Conservation (phyloP, 2,329 filamentous ascomycete species). For the Cercospora zeae-maydis region DNA sequence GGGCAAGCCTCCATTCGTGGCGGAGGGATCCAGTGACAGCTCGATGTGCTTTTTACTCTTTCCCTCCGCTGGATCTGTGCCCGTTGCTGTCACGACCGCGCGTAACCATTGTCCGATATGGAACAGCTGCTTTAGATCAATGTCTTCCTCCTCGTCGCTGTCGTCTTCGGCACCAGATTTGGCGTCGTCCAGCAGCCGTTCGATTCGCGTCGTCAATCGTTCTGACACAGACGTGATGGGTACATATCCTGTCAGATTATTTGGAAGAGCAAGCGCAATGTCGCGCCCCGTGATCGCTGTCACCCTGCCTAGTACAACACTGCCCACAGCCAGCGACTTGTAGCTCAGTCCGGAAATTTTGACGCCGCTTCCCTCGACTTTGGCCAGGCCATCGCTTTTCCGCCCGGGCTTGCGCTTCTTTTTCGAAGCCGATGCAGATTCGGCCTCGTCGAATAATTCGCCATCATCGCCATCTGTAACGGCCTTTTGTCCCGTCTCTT, state of each 20-base stretch:
- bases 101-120: slow-evolving; percentile 82
- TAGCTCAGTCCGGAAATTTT: slow-evolving; percentile 59
- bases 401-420: slow-evolving; percentile 48
- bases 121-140: slow-evolving; percentile 75
- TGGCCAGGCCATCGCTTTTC: slow-evolving; percentile 7
- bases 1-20: slow-evolving; percentile 72
- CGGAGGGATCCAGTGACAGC: slow-evolving; percentile 74
- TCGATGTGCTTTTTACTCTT: slow-evolving; percentile 80
- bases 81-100: slow-evolving; percentile 74
- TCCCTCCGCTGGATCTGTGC: slow-evolving; percentile 57
- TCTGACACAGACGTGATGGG: slow-evolving; percentile 90
- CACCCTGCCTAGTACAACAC: slow-evolving; percentile 82
- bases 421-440: slow-evolving; percentile 39
- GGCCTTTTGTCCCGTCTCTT: slow-evolving; percentile 62
- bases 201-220: slow-evolving; percentile 69
- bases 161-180: slow-evolving; percentile 52
- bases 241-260: slow-evolving; percentile 86
- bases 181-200: slow-evolving; percentile 61
- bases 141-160: slow-evolving; percentile 52
- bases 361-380: slow-evolving; percentile 44
- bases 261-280: slow-evolving; percentile 78
- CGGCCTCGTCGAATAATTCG: slow-evolving; percentile 43
- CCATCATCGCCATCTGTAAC: slow-evolving; percentile 51
- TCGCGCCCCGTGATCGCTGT: slow-evolving; percentile 75
- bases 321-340: slow-evolving; percentile 78